phyloP scores from a whole-genome alignment of 305 asterid species.

The Solanum hybrid region DNA sequence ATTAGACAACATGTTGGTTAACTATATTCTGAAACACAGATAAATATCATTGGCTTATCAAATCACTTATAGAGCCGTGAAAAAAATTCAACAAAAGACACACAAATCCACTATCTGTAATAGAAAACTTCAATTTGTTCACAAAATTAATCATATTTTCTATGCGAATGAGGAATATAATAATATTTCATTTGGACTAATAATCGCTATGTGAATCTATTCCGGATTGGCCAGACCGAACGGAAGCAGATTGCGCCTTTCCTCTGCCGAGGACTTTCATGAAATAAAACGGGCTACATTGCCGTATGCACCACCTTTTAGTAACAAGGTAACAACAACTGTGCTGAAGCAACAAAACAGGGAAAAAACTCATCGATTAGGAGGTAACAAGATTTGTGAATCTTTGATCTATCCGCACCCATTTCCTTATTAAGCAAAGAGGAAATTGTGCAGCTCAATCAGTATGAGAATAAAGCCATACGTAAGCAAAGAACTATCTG shows the following conservation, averaged over 20 bases:
- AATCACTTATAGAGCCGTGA: not conserved
- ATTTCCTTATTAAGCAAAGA: not conserved
- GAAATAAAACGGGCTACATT: not conserved
- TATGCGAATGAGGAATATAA: not conserved
- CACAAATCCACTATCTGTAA: not conserved
- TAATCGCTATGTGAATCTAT: not conserved
- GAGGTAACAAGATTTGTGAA: not conserved
- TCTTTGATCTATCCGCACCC: not conserved
- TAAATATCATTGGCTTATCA: not conserved
- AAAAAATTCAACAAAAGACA: not conserved
- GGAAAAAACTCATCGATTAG: not conserved
- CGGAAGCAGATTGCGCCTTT: not conserved
- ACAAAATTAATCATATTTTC: not conserved
- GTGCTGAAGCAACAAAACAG: not conserved
- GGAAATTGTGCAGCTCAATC: not conserved
- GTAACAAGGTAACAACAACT: not conserved
- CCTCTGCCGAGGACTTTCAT: not conserved
- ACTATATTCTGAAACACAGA: not conserved
- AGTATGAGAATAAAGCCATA: not conserved
- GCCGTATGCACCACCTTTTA: not conserved
- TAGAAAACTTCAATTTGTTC: not conserved
- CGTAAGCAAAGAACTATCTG: not conserved
- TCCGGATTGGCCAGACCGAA: not conserved
- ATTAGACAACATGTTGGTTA: not conserved
- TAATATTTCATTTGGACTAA: not conserved